Base-by-base conservation (phyloP, 2,329 filamentous ascomycete genomes). In the Bertia moriformis region DNA sequence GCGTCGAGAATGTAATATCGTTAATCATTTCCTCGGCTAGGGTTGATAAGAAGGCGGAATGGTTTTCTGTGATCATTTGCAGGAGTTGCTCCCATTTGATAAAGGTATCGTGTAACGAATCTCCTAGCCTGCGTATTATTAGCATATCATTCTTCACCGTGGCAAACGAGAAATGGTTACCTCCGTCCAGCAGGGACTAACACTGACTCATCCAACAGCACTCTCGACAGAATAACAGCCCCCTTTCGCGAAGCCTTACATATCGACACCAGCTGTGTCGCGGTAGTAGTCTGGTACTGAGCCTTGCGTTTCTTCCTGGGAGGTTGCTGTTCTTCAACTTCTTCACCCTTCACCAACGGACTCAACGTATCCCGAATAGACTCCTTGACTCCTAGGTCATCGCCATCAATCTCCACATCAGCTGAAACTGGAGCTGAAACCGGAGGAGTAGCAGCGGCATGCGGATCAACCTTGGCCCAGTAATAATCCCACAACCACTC, bases 401-500 rank as follows among this genome's bases (percentile, higher is more conserved):
- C n/a, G 24, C 24, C 24, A 29, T 29, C 32, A 15, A 10, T 18
- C 7, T 13, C 15, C 10, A 7, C 32, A 18, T 35, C 17, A 7
- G 15, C 32, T 7, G 15, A 7, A 7, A 18, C 15, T 14, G 32
- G 15, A 13, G 17, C 24, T 29, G 24, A n/a, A 10, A 10, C n/a
- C n/a, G 10, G 10, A 29, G 24, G n/a, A 10, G n/a, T n/a, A 29
- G 24, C 7, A 13, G 10, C 32, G 15, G 7, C 32, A 35, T 12
- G 12, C 12, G 10, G 7, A 18, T 35, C 32, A 14, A 18, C 17
- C 32, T 17, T 17, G 10, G 32, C 32, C 32, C 32, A 35, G 32
- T 35, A 35, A 17, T 35, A 12, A 15, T 35, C 32, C 32, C 32
- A 35, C 12, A 35, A 18, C 32, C 32, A 35, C 32, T 35, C 32